Evolutionary conservation across 1,284 basidiomycete species (phyloP), one percentile per base, ranked within the genome.

Genomic region (Fomitopsis pinicola): DNA sequence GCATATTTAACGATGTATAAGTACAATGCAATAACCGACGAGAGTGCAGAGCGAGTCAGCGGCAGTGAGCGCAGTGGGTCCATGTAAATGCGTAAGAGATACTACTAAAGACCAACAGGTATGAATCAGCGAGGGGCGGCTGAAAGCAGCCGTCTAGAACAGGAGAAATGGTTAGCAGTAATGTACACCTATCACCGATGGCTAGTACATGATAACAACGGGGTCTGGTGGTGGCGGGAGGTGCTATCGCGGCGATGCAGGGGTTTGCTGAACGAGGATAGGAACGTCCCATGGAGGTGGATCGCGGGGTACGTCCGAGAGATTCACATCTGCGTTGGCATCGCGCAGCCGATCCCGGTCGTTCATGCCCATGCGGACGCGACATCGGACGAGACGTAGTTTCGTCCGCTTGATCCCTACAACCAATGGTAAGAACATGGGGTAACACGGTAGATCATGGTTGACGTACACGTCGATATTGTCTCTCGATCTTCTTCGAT

Each of bases 331-430:
- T 4, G 87, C 84, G 17, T 84, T 80, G 1, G 87, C 89, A 68
- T 91, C 89, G 57, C 82, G 83, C 60, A 91, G 70, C 5, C 89
- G 81, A 64, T 91, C 89, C 35, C 78, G 78, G 62, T 85, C 82
- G 55, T 78, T 85, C 88, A 91, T 91, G 44, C 73, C 75, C 89
- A 88, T 91, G 22, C 89, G 82, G 26, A 81, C 82, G 22, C 83
- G 82, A 72, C 89, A 91, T 38, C 89, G 81, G 33, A 89, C 78
- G 19, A 91, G 83, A 15, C 90, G 85, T 7, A 89, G 80, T 71
- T 91, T 92, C n/a, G 90, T 92, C 50, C 89, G 81, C 64, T 88
- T 90, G 73, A 92, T 91, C 90, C 90, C 89, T 91, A 62, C 15
- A 58, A 15, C 54, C n/a, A 1, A 36, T 42, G n/a, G 42, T 46